phyloP scores from a whole-genome alignment of 768 basidiomycete species.

The Hygrophoropsis aurantiaca region DNA sequence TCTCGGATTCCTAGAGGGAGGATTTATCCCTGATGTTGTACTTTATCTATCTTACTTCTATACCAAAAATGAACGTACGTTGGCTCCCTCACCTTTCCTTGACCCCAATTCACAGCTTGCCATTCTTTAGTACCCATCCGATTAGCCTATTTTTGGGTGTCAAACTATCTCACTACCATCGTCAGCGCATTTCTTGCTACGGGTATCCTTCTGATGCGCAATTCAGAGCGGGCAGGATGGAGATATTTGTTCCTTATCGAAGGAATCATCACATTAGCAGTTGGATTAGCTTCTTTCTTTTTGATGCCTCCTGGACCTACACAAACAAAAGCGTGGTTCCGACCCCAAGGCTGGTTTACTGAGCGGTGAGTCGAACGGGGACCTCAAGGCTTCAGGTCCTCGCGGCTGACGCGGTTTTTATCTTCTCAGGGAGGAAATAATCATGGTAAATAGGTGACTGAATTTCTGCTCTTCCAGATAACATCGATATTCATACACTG shows the following conservation, averaged over 20 bases:
- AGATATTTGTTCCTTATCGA: conserved; percentile 55
- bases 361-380: conserved; percentile 41
- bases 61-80: conserved; percentile 53
- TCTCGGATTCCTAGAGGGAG: conserved; percentile 62
- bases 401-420: not conserved
- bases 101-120: too few relatives aligned
- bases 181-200: conserved; percentile 63
- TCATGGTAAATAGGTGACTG: conserved; percentile 55
- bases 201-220: conserved; percentile 56
- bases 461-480: not conserved
- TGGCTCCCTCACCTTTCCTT: too few relatives aligned
- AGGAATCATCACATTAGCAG: conserved; percentile 47
- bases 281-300: conserved; percentile 53
- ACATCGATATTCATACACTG: not conserved
- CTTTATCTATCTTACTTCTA: conserved; percentile 68
- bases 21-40: conserved; percentile 64
- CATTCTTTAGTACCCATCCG: conserved; percentile 26
- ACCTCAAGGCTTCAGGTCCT: not conserved
- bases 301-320: conserved; percentile 65
- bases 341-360: conserved; percentile 66
- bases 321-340: conserved; percentile 58
- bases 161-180: conserved; percentile 54
- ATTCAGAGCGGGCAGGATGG: conserved; percentile 58
- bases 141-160: conserved; percentile 70
- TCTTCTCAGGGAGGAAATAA: conserved; percentile 51